A percentile compares a stretch with the other conserved stretches of the same genome.
Evolutionary conservation across 2,329 filamentous ascomycete genomes (phyloP).

Genomic region (Alternaria hordeiaustralica): DNA sequence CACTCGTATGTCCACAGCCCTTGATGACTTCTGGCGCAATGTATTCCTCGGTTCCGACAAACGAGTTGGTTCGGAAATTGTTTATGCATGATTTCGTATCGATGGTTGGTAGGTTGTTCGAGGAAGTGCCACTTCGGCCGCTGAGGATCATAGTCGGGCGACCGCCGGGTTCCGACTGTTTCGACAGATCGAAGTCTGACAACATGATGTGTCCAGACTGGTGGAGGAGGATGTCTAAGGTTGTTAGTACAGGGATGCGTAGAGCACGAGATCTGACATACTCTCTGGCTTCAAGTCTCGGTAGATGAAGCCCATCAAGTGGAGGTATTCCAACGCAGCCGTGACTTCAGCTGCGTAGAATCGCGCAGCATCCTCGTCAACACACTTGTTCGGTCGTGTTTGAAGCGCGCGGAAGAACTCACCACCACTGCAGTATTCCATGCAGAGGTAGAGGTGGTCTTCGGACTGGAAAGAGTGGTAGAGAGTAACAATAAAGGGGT

Average conservation of each 20-base stretch:
- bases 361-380: conserved; percentile 92
- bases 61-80: conserved; percentile 97
- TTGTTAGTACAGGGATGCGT: conserved; percentile 46
- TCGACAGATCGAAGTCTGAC: conserved; percentile 97
- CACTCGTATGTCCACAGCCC: conserved; percentile 96
- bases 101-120: conserved; percentile 89
- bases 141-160: conserved; percentile 94
- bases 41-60: conserved; percentile 98
- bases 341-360: conserved; percentile 99
- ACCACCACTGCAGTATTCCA: conserved; percentile 99
- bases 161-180: conserved; percentile 94
- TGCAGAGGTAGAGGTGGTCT: conserved; percentile 98
- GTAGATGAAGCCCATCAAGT: conserved; percentile 99
- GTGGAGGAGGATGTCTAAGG: conserved; percentile 88
- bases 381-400: conserved; percentile 95
- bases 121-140: conserved; percentile 80
- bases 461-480: conserved; percentile 99
- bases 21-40: conserved; percentile 99
- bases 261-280: conserved; percentile 56
- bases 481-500: conserved; percentile 97
- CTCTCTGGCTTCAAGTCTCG: conserved; percentile 96
- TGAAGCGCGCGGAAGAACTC: conserved; percentile 98
- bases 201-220: conserved; percentile 99
- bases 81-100: conserved; percentile 98
- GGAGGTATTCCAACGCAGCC: conserved; percentile 92